Conservation (phyloP, 2,329 filamentous ascomycete genomes). For the Uncinocarpus reesii region DNA sequence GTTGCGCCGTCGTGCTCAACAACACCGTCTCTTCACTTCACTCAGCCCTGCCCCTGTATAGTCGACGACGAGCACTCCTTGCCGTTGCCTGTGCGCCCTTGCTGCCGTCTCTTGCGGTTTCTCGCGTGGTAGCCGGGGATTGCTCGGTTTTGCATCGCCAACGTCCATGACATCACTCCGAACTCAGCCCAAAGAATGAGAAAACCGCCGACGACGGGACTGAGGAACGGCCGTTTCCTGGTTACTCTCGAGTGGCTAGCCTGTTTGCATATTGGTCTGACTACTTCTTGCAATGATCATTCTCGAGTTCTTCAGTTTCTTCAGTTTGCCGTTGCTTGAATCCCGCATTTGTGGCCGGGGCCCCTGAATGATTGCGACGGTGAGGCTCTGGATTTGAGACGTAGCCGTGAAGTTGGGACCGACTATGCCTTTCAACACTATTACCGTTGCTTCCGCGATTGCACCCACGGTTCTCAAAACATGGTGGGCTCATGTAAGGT, state of each 20-base stretch:
- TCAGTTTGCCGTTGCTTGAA: neutral
- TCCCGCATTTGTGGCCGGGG: neutral
- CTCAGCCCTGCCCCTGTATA: too few species aligned
- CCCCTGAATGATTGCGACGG: neutral
- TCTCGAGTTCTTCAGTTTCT: neutral
- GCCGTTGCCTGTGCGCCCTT: neutral
- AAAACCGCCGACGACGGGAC: neutral
- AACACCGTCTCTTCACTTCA: too few species aligned
- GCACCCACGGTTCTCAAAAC: slow-evolving; percentile 82
- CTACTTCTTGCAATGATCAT: neutral
- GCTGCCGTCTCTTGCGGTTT: neutral
- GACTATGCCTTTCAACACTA: slow-evolving; percentile 60
- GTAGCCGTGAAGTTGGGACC: neutral
- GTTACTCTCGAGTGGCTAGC: neutral
- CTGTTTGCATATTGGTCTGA: slow-evolving; percentile 1
- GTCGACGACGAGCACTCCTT: too few species aligned
- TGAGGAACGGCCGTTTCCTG: neutral
- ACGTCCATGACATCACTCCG: slow-evolving; percentile 9
- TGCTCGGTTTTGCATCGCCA: neutral
- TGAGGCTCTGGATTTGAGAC: neutral
- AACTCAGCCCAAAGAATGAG: neutral
- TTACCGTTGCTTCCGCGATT: slow-evolving; percentile 70
- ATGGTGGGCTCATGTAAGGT: slow-evolving; percentile 58
- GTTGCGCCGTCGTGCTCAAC: too few species aligned
- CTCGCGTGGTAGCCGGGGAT: neutral